A percentile compares a stretch with the other conserved stretches of the same genome.
Conservation (phyloP, 2,329 filamentous ascomycete species). For the Colletotrichum costaricense region DNA sequence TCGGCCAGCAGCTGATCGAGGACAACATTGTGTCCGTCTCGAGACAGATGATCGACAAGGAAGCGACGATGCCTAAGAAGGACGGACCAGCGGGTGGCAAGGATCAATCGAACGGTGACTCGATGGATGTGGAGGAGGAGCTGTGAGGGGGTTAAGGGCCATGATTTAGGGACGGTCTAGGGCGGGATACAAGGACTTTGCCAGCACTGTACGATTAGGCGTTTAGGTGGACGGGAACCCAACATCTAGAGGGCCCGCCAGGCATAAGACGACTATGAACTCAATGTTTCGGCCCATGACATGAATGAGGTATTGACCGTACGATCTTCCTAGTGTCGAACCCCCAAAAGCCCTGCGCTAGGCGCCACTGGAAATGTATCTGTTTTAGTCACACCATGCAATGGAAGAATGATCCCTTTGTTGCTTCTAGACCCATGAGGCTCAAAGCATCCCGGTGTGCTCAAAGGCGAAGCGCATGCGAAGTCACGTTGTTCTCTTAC, state of each 20-base stretch:
- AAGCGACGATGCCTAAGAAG: constrained; percentile 89
- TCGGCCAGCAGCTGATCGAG: constrained; percentile 96
- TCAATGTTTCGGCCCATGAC: neutral
- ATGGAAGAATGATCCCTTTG: neutral
- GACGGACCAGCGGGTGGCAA: constrained; percentile 60
- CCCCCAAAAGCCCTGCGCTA: neutral
- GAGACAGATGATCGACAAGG: constrained; percentile 99
- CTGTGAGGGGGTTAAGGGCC: constrained; percentile 39
- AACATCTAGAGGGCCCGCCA: constrained; percentile 33
- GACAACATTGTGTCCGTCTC: constrained; percentile 99
- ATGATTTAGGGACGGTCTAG: constrained; percentile 28
- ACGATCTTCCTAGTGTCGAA: neutral
- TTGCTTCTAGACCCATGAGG: neutral
- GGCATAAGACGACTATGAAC: constrained; percentile 32
- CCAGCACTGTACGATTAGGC: constrained; percentile 42
- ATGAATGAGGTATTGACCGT: neutral
- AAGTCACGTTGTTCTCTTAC: neutral
- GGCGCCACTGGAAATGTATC: neutral
- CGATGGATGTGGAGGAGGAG: constrained; percentile 79
- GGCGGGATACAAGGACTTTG: constrained; percentile 37
- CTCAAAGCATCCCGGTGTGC: neutral
- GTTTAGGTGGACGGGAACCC: constrained; percentile 38
- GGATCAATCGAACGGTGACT: constrained; percentile 64
- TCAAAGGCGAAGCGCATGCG: neutral
- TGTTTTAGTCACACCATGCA: neutral